Percentiles rank a stretch among this genome's conserved stretches.
phyloP scores from a whole-genome alignment of 495 filamentous ascomycete species.

The Penicillium samsonianum region DNA sequence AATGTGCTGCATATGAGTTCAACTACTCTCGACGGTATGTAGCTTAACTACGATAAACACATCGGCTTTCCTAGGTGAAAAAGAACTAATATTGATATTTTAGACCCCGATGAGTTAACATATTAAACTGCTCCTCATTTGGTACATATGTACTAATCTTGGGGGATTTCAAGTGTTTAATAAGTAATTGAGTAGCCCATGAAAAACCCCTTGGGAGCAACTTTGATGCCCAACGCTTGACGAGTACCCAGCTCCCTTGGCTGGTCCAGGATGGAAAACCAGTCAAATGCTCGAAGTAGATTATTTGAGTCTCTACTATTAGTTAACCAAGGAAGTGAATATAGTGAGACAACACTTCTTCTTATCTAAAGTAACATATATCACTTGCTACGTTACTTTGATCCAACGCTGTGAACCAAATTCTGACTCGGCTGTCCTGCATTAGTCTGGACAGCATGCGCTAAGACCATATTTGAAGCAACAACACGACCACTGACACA shows the following conservation, averaged over 20 bases:
- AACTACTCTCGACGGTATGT: neutral
- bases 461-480: neutral
- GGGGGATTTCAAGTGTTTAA: neutral
- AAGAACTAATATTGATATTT: neutral
- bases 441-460: neutral
- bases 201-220: neutral
- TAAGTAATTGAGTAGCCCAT: neutral
- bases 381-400: neutral
- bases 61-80: neutral
- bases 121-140: neutral
- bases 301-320: neutral
- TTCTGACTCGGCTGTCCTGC: neutral
- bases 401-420: neutral
- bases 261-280: neutral
- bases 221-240: neutral
- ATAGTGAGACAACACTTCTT: neutral
- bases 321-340: too few species aligned
- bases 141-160: too few species aligned
- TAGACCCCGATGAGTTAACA: neutral
- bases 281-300: neutral
- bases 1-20: neutral
- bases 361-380: neutral
- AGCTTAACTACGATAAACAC: too few species aligned
- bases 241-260: neutral
- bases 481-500: neutral